Conservation (phyloP, 805 yeast genomes). For the Komagataella populi region DNA sequence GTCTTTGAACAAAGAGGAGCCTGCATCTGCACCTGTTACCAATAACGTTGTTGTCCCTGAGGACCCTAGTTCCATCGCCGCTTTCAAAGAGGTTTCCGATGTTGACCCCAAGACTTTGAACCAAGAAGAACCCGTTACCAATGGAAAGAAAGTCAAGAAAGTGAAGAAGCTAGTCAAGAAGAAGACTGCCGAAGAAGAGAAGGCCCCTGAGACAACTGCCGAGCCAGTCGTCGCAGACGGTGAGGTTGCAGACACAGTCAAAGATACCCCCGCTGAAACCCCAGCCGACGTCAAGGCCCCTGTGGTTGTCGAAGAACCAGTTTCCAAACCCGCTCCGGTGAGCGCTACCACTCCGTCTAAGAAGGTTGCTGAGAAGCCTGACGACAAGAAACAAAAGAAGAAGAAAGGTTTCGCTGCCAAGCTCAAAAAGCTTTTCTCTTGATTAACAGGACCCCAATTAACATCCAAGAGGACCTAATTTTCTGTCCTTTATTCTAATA, state of each 20-base stretch:
- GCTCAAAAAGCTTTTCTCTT: slow-evolving; percentile 22
- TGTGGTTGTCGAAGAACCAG: slow-evolving; percentile 4
- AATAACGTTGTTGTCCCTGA: slow-evolving; percentile 43
- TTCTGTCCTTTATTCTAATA: slow-evolving; percentile 7
- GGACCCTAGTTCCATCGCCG: slow-evolving; percentile 43
- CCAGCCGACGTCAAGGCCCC: slow-evolving; percentile 3
- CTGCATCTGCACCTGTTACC: neutral
- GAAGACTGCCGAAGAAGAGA: slow-evolving; percentile 5
- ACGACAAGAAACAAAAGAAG: slow-evolving; percentile 17
- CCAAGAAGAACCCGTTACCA: slow-evolving; percentile 12
- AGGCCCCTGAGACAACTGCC: slow-evolving; percentile 4
- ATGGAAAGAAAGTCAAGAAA: slow-evolving; percentile 17
- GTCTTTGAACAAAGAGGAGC: slow-evolving; percentile 34
- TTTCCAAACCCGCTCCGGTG: slow-evolving; percentile 5
- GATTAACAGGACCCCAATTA: neutral
- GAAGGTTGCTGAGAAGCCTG: slow-evolving; percentile 8
- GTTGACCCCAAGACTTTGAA: slow-evolving; percentile 43
- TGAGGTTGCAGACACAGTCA: slow-evolving; percentile 3
- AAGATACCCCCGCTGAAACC: slow-evolving; percentile 3
- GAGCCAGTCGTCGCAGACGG: slow-evolving; percentile 3
- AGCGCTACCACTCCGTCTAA: slow-evolving; percentile 5
- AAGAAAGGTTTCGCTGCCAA: slow-evolving; percentile 27
- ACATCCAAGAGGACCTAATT: neutral
- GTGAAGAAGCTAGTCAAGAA: slow-evolving; percentile 17
- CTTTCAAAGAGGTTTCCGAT: slow-evolving; percentile 36